Evolutionary conservation across 495 filamentous ascomycete species (phyloP), one percentile per base, ranked within the genome.

Genomic region (Penicillium ochrochloron): DNA sequence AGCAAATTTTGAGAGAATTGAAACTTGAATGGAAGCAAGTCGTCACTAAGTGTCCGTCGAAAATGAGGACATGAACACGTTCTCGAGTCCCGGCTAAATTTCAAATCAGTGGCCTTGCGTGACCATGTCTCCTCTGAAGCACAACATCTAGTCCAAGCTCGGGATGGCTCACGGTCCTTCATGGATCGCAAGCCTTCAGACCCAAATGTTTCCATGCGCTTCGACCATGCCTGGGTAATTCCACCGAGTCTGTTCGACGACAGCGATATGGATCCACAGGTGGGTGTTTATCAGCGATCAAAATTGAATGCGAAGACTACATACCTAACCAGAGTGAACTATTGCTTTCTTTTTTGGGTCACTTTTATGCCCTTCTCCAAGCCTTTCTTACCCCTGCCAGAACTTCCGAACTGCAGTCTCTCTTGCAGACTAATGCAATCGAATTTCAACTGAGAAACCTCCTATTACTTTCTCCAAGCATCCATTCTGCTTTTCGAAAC

Each of bases 361-460:
- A n/a, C n/a, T n/a, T n/a, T n/a, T n/a, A 48, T 48, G 44, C 44
- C 19, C 19, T 48, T 48, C 19, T 48, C 0, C 19, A 48, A 12
- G 44, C 44, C 0, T 48, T 48, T 12, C 21, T 48, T 10, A 11
- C 44, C 6, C 44, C 44, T 25, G 19, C 19, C 8, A 25, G 10
- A 15, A 4, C 10, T 23, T 48, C 44, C 0, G 1, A 48, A 8
- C 44, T 48, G 4, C 44, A 48, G 19, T 2, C 44, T 8, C 44
- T 48, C 8, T 8, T 48, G 1, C n/a, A 25, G 19, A 25, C 44
- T 6, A 25, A 25, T 19, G 4, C 41, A 44, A 7, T 23, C 6
- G 19, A 48, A 25, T 48, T 19, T 48, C 44, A 19, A 11, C 51
- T 53, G 27, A 29, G 51, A 33, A 53, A 53, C 29, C 23, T 53